Evolutionary conservation across 805 yeast genomes (phyloP).

Genomic region (Spathaspora boniae): DNA sequence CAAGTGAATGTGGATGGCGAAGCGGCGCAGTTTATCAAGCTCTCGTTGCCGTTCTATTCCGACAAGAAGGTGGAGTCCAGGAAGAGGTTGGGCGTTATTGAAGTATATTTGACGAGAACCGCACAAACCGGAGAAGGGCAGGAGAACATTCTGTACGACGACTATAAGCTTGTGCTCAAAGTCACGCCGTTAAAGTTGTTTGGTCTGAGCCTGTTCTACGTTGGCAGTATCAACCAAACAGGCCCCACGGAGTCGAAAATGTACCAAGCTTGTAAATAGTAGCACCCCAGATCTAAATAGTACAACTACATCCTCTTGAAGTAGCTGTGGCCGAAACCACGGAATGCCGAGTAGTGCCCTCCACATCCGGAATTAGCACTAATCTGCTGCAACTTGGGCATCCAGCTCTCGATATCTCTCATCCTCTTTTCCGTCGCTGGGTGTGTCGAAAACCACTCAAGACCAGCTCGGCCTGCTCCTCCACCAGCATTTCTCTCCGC

Average conservation of each 20-base stretch:
- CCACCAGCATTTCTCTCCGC: constrained; percentile 30
- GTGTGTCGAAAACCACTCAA: constrained; percentile 79
- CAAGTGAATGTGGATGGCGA: constrained; percentile 13
- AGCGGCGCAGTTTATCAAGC: constrained; percentile 24
- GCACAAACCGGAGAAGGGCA: constrained; percentile 10
- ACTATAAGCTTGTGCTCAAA: constrained; percentile 18
- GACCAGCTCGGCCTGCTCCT: constrained; percentile 16
- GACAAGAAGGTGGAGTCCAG: constrained; percentile 16
- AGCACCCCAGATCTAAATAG: too few relatives aligned
- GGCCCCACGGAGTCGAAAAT: too few relatives aligned
- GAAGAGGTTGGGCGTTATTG: constrained; percentile 29
- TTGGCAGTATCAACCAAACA: constrained; percentile 2
- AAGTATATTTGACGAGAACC: constrained; percentile 25
- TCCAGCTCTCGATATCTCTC: constrained; percentile 63
- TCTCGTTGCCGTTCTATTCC: constrained; percentile 30
- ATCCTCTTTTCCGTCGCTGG: constrained; percentile 80
- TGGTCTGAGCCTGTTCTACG: constrained; percentile 2
- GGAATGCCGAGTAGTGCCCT: constrained; percentile 18
- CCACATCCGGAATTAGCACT: constrained; percentile 42
- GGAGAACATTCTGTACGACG: constrained; percentile 5
- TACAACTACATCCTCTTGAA: constrained; percentile 11
- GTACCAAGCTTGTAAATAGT: too few relatives aligned
- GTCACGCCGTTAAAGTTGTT: constrained; percentile 15
- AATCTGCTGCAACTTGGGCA: constrained; percentile 51
- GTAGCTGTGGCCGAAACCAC: constrained; percentile 13